Evolutionary conservation across 2,329 filamentous ascomycete genomes (phyloP), one percentile per base, ranked within the genome.

Genomic region (Penicillium sp.): DNA sequence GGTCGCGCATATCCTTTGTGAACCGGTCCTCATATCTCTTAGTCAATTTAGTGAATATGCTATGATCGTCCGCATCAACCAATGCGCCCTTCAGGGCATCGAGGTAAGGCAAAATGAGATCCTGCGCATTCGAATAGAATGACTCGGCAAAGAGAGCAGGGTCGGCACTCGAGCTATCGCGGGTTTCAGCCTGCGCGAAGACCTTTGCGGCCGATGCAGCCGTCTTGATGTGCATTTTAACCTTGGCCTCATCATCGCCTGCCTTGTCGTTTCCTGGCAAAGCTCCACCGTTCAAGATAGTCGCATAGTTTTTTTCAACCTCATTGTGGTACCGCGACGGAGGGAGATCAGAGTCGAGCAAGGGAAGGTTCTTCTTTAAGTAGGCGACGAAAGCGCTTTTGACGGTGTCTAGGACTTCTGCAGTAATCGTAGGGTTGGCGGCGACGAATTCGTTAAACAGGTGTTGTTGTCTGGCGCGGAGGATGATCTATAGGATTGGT

Each of bases 21-120:
- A 97, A 97, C 15, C 91, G 84, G n/a, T 84, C 81, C 74, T 97
- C 93, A 79, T 92, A 96, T 69, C 88, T 88, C 73, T 89, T 83
- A 0, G 93, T 96, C 29, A 97, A 83, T 62, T 90, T 86, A 3
- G 90, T 94, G 75, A 96, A 97, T 59, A 97, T 93, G n/a, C 79
- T 79, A 70, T 89, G 83, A 64, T 89, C 83, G 43, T 81, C 80
- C 19, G 83, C 81, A 59, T 84, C 78, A 39, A 89, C 83, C 0
- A 77, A 79, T 5, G 81, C 75, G 35, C 83, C 83, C 60, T 86
- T 74, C 15, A 85, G 70, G 1, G 79, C 74, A 70, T 97, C 93
- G 19, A 97, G 83, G 69, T 93, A 94, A 0, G 91, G 90, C 13
- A 94, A 79, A 8, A 97, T 77, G 21, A 96, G 85, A 62, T 89